Evolutionary conservation across 768 basidiomycete genomes (phyloP), one percentile per base, ranked within the genome.

Genomic region (Russula earlei): DNA sequence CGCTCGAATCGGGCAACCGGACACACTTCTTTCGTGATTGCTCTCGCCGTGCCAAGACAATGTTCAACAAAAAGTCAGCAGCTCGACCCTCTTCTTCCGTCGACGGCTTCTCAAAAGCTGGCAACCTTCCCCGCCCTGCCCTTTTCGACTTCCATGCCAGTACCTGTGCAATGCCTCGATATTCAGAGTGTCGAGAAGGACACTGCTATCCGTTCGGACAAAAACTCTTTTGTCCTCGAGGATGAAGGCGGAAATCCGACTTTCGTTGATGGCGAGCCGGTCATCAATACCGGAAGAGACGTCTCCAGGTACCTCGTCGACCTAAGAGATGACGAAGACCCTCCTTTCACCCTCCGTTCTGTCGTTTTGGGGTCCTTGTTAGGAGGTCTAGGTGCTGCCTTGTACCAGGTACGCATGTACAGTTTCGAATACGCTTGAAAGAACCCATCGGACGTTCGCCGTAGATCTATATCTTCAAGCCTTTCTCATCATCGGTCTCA

Each of bases 381-480:
- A 60, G 79, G 80, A 20, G 80, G 76, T 11, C 69, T 83, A 24
- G 80, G 80, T 8, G 80, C 82, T n/a, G 75, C 79, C 7, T 67
- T 84, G 40, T 70, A 69, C 52, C 79, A 83, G 75, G 80, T 79
- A 53, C 14, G 70, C 56, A 6, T 20, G 25, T 24, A 1, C 17
- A 11, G n/a, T 29, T 19, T 36, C 27, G 22, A 29, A 49, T 42
- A 49, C 43, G 17, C 43, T 25, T 17, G 1, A 29, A 14, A 11
- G 5, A 14, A 37, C 20, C 24, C 14, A 36, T 36, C 43, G 51
- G 22, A 61, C 19, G 3, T 2, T 29, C 11, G 34, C 27, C 48
- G 51, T 46, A 82, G 80, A 80, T 83, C 33, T 82, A 81, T 63
- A 50, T 73, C 5, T 82, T 81, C 67, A 83, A 84, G 63, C 83